phyloP scores from a whole-genome alignment of 176 grass and related monocot species.

The Dactylis glomerata region DNA sequence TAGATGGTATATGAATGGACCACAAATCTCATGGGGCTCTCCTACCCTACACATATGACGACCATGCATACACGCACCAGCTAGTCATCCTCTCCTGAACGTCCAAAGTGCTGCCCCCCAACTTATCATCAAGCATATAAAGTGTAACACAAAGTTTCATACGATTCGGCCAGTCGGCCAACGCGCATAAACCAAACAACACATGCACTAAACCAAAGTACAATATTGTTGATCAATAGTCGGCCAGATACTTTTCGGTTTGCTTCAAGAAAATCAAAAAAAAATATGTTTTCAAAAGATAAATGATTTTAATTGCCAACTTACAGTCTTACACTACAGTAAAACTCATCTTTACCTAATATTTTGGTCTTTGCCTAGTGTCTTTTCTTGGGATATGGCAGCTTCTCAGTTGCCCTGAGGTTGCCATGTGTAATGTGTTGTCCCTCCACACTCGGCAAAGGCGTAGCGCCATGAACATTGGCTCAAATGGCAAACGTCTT shows the following conservation, averaged over 20 bases:
- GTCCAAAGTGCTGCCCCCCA: not conserved
- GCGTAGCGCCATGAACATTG: too few relatives aligned
- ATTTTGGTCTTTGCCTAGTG: too few relatives aligned
- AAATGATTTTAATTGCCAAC: not conserved
- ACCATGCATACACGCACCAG: not conserved
- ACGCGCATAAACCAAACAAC: not conserved
- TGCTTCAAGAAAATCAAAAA: not conserved
- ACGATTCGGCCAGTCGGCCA: not conserved
- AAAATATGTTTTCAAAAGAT: not conserved
- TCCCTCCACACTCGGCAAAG: too few relatives aligned
- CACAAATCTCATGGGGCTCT: not conserved
- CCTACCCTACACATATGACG: not conserved
- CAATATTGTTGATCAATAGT: not conserved
- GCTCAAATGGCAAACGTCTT: too few relatives aligned
- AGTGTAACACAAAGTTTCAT: not conserved
- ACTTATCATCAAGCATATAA: not conserved
- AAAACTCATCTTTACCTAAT: too few relatives aligned
- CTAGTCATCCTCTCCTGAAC: not conserved
- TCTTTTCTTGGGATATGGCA: too few relatives aligned
- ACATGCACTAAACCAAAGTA: not conserved
- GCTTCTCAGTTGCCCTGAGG: too few relatives aligned
- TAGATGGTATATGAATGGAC: not conserved
- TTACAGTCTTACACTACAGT: too few relatives aligned
- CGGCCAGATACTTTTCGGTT: not conserved
- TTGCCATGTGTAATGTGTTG: too few relatives aligned